A percentile compares a stretch with the other conserved stretches of the same genome.
Conservation (phyloP, 441 rosid species). For the Populus hybrid region DNA sequence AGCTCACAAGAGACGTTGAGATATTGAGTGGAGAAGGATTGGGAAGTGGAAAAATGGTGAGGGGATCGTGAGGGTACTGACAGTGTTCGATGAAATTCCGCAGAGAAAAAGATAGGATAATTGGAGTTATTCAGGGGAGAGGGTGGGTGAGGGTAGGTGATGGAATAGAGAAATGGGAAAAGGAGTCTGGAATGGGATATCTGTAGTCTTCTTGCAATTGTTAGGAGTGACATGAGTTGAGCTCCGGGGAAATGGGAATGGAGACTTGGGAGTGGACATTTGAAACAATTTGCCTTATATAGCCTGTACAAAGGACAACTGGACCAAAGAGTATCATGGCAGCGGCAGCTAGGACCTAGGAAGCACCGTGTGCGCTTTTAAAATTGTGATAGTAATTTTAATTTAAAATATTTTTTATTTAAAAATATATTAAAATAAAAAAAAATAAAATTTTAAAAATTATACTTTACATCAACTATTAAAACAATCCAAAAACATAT, state of each 20-base stretch:
- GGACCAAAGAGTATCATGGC: too few relatives aligned
- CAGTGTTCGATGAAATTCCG: constrained; percentile 28
- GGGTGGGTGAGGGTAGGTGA: neutral
- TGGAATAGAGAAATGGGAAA: constrained; percentile 6
- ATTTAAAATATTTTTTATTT: too few relatives aligned
- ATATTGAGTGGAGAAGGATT: neutral
- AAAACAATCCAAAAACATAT: too few relatives aligned
- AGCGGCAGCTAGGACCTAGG: too few relatives aligned
- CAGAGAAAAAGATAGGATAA: constrained; percentile 41
- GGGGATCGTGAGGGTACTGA: neutral
- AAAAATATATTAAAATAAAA: too few relatives aligned
- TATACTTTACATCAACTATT: too few relatives aligned
- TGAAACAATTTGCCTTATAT: neutral
- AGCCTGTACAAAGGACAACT: neutral
- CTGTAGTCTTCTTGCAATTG: constrained; percentile 21
- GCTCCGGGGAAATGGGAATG: neutral
- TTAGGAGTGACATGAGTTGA: constrained; percentile 25
- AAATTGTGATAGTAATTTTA: too few relatives aligned
- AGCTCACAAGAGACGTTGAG: neutral
- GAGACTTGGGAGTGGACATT: neutral
- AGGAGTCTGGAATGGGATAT: constrained; percentile 3
- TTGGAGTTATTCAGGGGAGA: constrained; percentile 35
- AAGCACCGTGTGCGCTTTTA: too few relatives aligned
- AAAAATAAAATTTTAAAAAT: too few relatives aligned
- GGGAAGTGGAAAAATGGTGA: constrained; percentile 22